Evolutionary conservation across 768 basidiomycete genomes (phyloP).

Genomic region (Russula sp.): DNA sequence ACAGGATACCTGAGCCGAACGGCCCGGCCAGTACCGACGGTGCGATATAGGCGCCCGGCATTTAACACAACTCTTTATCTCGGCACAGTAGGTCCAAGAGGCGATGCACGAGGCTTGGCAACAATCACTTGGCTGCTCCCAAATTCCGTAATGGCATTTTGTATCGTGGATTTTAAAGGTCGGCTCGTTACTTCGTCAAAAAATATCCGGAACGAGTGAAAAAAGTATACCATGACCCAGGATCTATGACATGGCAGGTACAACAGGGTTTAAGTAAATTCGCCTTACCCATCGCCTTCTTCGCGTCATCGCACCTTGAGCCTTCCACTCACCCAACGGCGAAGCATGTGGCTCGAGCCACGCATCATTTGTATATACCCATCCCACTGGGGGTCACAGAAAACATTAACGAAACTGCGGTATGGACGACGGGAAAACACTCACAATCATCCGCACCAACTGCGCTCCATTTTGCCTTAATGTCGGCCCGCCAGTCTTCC

Average conservation of each 20-base stretch:
- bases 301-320: constrained; percentile 52
- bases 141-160: too few relatives aligned
- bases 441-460: constrained; percentile 41
- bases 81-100: too few relatives aligned
- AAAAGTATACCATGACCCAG: too few relatives aligned
- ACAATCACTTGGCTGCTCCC: too few relatives aligned
- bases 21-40: too few relatives aligned
- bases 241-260: background rate
- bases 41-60: too few relatives aligned
- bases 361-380: constrained; percentile 77
- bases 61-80: too few relatives aligned
- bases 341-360: constrained; percentile 55
- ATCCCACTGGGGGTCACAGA: constrained; percentile 51
- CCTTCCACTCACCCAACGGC: constrained; percentile 45
- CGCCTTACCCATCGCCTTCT: constrained; percentile 68
- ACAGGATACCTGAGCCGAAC: too few relatives aligned
- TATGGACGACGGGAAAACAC: constrained; percentile 14
- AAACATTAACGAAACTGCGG: constrained; percentile 27
- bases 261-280: constrained; percentile 45
- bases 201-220: background rate
- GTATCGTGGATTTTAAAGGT: background rate
- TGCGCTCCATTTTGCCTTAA: constrained; percentile 54
- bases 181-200: background rate
- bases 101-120: too few relatives aligned
- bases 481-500: constrained; percentile 74